phyloP scores from a whole-genome alignment of 345 rosid species.

The Brassica carinata region DNA sequence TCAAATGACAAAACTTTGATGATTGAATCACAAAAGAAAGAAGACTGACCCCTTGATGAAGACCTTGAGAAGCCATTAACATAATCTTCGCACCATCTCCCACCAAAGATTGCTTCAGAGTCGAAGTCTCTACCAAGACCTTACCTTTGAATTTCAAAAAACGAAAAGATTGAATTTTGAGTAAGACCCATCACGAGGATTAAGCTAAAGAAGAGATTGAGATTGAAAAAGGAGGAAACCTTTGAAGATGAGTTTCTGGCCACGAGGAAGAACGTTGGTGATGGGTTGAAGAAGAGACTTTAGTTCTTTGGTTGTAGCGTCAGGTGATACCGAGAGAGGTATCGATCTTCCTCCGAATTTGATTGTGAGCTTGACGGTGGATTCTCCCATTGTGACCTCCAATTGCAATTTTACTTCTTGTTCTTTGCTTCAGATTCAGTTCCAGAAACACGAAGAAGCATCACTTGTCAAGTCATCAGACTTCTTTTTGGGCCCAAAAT shows the following conservation, averaged over 20 bases:
- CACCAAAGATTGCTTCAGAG: constrained; percentile 63
- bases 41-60: constrained; percentile 84
- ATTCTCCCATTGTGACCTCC: constrained; percentile 34
- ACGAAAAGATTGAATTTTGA: constrained; percentile 10
- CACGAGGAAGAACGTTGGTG: constrained; percentile 94
- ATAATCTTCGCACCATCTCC: constrained; percentile 75
- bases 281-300: constrained; percentile 76
- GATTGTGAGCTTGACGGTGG: constrained; percentile 52
- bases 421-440: neutral
- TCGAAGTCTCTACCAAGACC: constrained; percentile 66
- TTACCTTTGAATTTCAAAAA: constrained; percentile 51
- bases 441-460: neutral
- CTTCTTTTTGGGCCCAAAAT: constrained; percentile 7
- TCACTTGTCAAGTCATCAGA: neutral
- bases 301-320: constrained; percentile 56
- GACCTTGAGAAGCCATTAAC: constrained; percentile 90
- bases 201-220: neutral
- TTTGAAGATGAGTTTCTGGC: constrained; percentile 88
- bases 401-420: constrained; percentile 1
- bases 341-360: constrained; percentile 74
- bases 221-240: constrained; percentile 42
- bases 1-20: neutral
- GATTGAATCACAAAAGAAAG: neutral
- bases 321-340: constrained; percentile 53
- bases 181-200: neutral